phyloP scores from a whole-genome alignment of 1,284 basidiomycete genomes.

The Psilocybe mexicana region DNA sequence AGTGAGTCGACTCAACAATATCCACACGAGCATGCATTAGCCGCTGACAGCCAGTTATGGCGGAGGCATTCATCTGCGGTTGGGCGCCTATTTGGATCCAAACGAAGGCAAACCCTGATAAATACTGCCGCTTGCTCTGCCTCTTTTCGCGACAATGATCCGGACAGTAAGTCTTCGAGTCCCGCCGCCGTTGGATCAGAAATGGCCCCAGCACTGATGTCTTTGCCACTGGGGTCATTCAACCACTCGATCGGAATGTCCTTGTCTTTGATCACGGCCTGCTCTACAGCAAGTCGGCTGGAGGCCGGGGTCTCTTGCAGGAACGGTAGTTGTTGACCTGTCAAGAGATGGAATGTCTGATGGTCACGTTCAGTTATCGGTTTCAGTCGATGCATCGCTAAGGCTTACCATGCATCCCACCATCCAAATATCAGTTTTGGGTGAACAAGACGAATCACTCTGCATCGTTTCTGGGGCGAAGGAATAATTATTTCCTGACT shows the following conservation, averaged over 20 bases:
- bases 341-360: constrained; percentile 16
- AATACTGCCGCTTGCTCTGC: constrained; percentile 7
- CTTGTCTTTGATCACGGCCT: constrained; percentile 3
- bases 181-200: background rate
- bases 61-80: background rate
- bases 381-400: background rate
- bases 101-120: constrained; percentile 13
- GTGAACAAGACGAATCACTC: constrained; percentile 12
- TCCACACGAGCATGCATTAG: constrained; percentile 15
- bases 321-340: constrained; percentile 10
- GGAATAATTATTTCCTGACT: constrained; percentile 7
- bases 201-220: background rate
- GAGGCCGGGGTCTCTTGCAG: background rate
- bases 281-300: constrained; percentile 6
- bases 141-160: constrained; percentile 2
- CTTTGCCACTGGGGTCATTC: constrained; percentile 7
- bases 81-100: constrained; percentile 12
- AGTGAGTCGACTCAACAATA: constrained; percentile 16
- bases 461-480: constrained; percentile 16
- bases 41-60: constrained; percentile 9
- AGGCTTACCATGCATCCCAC: constrained; percentile 16
- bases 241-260: constrained; percentile 10
- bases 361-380: background rate
- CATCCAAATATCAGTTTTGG: constrained; percentile 23
- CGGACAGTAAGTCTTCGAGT: constrained; percentile 2